Conservation (phyloP, 1,284 basidiomycete species). For the Coniferiporia sulphurascens region DNA sequence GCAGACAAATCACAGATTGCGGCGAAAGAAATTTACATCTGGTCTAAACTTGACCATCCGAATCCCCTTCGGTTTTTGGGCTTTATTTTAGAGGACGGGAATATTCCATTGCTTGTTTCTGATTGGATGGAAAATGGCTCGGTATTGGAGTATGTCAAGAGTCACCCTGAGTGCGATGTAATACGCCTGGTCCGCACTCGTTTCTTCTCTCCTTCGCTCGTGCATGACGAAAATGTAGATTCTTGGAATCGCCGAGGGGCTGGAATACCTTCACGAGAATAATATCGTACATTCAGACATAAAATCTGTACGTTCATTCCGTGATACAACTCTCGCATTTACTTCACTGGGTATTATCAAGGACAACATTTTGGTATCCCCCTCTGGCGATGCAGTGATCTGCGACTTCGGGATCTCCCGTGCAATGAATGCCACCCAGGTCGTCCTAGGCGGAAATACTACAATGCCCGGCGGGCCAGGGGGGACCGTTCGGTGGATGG, state of each 20-base stretch:
- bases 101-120: conserved; percentile 9
- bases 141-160: conserved; percentile 6
- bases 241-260: conserved; percentile 10
- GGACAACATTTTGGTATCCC: conserved; percentile 15
- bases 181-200: conserved; percentile 1
- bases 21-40: conserved; percentile 8
- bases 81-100: neutral
- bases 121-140: conserved; percentile 19
- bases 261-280: conserved; percentile 13
- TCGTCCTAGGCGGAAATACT: neutral
- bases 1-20: neutral
- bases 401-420: conserved; percentile 12
- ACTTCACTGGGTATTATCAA: neutral
- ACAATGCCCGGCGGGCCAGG: neutral
- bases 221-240: neutral
- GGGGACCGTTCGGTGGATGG: conserved; percentile 2
- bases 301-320: conserved; percentile 13
- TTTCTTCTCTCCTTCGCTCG: neutral
- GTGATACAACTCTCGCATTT: neutral
- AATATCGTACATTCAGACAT: conserved; percentile 17
- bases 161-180: conserved; percentile 1
- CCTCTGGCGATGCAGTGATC: neutral
- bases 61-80: conserved; percentile 8
- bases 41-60: conserved; percentile 11
- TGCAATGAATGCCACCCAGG: neutral